Conservation (phyloP, 2,329 filamentous ascomycete species). For the Rhytidhysteron rufulum region DNA sequence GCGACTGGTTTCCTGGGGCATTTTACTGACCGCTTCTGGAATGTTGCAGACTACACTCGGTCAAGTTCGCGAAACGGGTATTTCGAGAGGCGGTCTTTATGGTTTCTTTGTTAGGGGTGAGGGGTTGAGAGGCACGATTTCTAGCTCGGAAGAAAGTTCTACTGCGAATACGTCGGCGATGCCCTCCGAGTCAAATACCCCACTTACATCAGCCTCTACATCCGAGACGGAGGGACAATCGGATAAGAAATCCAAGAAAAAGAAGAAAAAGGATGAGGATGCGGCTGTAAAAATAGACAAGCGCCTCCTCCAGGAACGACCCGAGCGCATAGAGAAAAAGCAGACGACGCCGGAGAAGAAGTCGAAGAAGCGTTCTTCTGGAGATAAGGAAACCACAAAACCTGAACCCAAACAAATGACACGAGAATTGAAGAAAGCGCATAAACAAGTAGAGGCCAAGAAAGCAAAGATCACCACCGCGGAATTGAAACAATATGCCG, state of each 20-base stretch:
- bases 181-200: slow-evolving; percentile 15
- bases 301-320: too few species aligned
- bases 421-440: neutral
- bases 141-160: slow-evolving; percentile 19
- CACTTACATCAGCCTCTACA: slow-evolving; percentile 25
- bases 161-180: slow-evolving; percentile 9
- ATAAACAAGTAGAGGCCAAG: slow-evolving; percentile 14
- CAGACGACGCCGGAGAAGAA: too few species aligned
- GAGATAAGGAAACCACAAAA: too few species aligned
- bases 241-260: slow-evolving; percentile 3
- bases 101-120: slow-evolving; percentile 82
- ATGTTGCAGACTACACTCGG: slow-evolving; percentile 52
- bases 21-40: too few species aligned
- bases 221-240: slow-evolving; percentile 7
- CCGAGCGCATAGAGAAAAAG: too few species aligned
- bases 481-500: slow-evolving; percentile 27
- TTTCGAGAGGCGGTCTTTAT: slow-evolving; percentile 62
- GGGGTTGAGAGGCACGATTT: slow-evolving; percentile 67
- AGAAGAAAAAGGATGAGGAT: slow-evolving; percentile 7
- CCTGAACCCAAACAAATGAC: neutral
- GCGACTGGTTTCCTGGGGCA: too few species aligned
- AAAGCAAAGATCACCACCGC: slow-evolving; percentile 22
- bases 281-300: too few species aligned
- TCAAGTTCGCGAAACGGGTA: slow-evolving; percentile 45
- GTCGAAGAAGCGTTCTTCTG: too few species aligned